Conservation (phyloP, 257 asterid species). For the Fraxinus excelsior region DNA sequence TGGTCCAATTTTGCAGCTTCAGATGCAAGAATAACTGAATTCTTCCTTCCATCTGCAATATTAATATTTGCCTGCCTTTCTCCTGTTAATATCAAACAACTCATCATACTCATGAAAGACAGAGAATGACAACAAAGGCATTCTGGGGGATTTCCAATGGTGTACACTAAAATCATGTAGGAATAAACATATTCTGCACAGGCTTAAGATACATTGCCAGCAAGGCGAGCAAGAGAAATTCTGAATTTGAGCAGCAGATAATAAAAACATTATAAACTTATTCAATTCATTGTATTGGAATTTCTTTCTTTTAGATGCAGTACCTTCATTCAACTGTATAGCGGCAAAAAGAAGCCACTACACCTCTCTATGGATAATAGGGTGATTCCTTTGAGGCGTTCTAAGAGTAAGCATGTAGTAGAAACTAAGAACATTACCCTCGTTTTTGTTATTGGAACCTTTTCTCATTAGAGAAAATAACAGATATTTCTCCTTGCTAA, state of each 20-base stretch:
- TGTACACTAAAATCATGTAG: not conserved
- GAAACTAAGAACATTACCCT: not conserved
- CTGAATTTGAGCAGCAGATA: not conserved
- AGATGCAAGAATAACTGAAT: conserved; percentile 72
- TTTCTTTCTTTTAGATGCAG: not conserved
- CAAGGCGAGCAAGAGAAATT: not conserved
- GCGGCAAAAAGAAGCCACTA: not conserved
- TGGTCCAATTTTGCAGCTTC: conserved; percentile 89
- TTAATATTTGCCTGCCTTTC: conserved; percentile 88
- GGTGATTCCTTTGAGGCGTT: not conserved
- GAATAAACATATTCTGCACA: not conserved
- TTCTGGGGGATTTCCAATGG: conserved; percentile 1
- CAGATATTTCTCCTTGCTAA: not conserved
- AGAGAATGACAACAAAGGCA: not conserved
- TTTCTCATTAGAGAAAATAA: not conserved
- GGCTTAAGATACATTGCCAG: not conserved
- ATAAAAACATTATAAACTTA: not conserved
- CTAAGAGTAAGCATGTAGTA: not conserved
- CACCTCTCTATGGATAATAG: not conserved
- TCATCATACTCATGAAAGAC: conserved; percentile 18
- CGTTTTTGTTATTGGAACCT: not conserved
- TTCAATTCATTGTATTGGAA: not conserved
- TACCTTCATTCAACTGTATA: not conserved
- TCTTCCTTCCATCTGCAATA: conserved; percentile 79
- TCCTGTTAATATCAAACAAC: conserved; percentile 47